Evolutionary conservation across 441 rosid species (phyloP).

Genomic region (Euphorbia schlechtendalii): DNA sequence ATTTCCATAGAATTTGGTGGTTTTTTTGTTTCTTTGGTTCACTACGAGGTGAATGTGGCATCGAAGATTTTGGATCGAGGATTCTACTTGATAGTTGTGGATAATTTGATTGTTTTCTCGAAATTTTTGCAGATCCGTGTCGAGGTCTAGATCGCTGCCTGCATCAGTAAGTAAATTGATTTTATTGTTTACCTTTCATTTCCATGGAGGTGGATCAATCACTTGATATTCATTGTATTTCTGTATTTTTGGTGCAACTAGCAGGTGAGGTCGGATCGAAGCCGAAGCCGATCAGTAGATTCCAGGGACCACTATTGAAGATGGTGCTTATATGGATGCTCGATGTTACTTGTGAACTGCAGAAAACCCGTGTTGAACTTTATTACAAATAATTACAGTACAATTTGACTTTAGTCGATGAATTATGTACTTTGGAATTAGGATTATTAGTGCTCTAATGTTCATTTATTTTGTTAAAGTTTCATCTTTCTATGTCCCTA

Average conservation of each 20-base stretch:
- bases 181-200: neutral
- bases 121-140: constrained; percentile 53
- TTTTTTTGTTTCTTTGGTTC: constrained; percentile 21
- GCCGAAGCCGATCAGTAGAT: constrained; percentile 19
- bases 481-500: too few relatives aligned
- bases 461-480: too few relatives aligned
- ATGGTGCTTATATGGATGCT: neutral
- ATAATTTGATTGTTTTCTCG: constrained; percentile 24
- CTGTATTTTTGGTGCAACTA: constrained; percentile 8
- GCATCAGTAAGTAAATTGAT: constrained; percentile 46
- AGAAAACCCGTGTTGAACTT: neutral
- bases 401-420: neutral
- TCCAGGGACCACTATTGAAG: constrained; percentile 11
- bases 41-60: constrained; percentile 29
- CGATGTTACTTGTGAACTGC: neutral
- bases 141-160: constrained; percentile 49
- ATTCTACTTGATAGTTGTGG: constrained; percentile 22
- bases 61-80: constrained; percentile 25
- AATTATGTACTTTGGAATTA: neutral
- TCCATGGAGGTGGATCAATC: neutral
- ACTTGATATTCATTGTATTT: neutral
- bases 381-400: neutral
- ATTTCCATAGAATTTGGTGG: constrained; percentile 21
- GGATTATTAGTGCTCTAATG: too few relatives aligned
- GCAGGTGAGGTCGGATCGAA: constrained; percentile 49